Base-by-base conservation (phyloP, 352 stramenopile species). In the Globisporangium paroecandrum region DNA sequence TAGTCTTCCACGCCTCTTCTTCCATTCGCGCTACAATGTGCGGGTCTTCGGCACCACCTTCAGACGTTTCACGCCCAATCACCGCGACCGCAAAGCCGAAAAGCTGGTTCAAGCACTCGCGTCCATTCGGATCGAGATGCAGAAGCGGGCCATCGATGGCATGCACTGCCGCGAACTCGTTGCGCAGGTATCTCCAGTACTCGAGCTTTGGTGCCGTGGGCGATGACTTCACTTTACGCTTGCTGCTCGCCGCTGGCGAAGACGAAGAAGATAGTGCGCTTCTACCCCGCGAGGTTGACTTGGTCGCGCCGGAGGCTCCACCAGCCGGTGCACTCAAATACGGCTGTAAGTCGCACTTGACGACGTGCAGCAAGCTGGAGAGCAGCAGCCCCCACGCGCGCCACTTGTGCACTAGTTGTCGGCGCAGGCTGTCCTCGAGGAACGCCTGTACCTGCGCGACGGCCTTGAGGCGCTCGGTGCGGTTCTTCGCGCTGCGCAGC, bases 61-160 rank as follows among this genome's bases (percentile, higher is more conserved):
- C 55, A 1, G 59, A 62, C 18, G 60, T 69, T 18, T 77, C 72
- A 12, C 81, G 76, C 34, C 80, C 75, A 18, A 93, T 79, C 15
- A 93, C 73, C 0, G 65, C 65, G 15, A 79, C 66, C 0, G 81
- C 73, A 58, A 93, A 95, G 4, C 64, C 64, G 25, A 91, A 85
- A 4, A 93, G 69, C 58, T 89, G 75, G 10, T 68, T 58, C 5
- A 94, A 64, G 55, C 76, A 87, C 8, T 89, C 80, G 34, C 84
- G 75, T 22, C 87, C 85, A 46, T 93, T 95, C 13, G 77, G 69
- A 51, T 95, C 87, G 54, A 94, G 68, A 63, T 95, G 87, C 18
- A 95, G 66, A 41, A 82, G 78, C 8, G 82, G 83, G 1, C 77
- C 79, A 15, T 79, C 78, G 13, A 71, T 43, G 8, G 75, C 69